Base-by-base conservation (phyloP, 352 stramenopile species). In the Thalassiosira mediterranea region DNA sequence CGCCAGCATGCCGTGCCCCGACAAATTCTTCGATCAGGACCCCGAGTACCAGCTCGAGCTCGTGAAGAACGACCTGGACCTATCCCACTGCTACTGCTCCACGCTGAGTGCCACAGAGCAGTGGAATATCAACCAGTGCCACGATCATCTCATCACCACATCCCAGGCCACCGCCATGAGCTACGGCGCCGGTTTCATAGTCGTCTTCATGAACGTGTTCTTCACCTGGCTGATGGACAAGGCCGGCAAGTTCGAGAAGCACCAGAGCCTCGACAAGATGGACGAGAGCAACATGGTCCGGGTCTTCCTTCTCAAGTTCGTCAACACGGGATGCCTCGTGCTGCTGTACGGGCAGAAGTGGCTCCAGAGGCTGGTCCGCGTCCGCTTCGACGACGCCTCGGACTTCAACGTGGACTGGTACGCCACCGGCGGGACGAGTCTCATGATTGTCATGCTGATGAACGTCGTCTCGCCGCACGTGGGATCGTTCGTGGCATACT, bases 361-460 rank as follows among this genome's bases (percentile, higher is more conserved):
- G 61, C 32, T 90, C 13, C 86, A 90, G 47, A 74, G 51, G 37
- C 46, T 88, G 8, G 53, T 92, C 7, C 31, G 63, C 1, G 60
- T 91, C n/a, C 31, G 58, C 52, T 80, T 86, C 53, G 75, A 81
- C 3, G 78, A 88, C 71, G 68, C 80, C 21, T 66, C 77, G 29
- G 68, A 88, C 32, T 87, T 88, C 26, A 82, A 81, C 59, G 63
- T 84, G 7, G 84, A 91, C 49, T 93, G 88, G 88, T 93, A 93
- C 62, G 64, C 51, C 10, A 86, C 83, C 4, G 80, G 83, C 44
- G 88, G 88, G 34, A 68, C 76, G 15, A 79, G 58, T 42, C 70
- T 93, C 38, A 84, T 91, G 15, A 76, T 90, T 26, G 84, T 87
- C 51, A 90, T 93, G 77, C 52, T 90, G 7, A 58, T 88, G 10